These are phyloP conservation scores for Colletotrichum higginsianum DNA, from an alignment of 2,329 filamentous ascomycete genomes.

Conservation along the genomic window DNA sequence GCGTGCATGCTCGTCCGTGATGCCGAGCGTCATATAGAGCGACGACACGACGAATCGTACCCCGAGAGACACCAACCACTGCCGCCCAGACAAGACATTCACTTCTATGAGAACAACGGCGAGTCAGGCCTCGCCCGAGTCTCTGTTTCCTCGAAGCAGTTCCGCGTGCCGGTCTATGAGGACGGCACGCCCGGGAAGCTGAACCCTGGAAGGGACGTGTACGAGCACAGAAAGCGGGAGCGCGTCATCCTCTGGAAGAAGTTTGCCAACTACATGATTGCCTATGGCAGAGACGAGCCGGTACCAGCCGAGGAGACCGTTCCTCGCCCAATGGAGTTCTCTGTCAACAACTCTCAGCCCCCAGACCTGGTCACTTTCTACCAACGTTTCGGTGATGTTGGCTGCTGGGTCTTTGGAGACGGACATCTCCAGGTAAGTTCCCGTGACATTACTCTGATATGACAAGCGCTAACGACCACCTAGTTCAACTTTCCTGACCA, in stretches of 20 bases:
- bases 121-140: slow-evolving; percentile 74
- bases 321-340: slow-evolving; percentile 52
- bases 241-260: slow-evolving; percentile 80
- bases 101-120: slow-evolving; percentile 82
- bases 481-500: slow-evolving; percentile 92
- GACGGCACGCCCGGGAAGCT: slow-evolving; percentile 75
- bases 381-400: slow-evolving; percentile 84
- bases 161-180: slow-evolving; percentile 68
- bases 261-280: slow-evolving; percentile 82
- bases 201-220: slow-evolving; percentile 73
- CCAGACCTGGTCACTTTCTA: slow-evolving; percentile 83
- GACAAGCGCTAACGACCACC: slow-evolving; percentile 45
- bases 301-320: slow-evolving; percentile 62
- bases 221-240: slow-evolving; percentile 76
- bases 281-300: slow-evolving; percentile 80
- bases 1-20: slow-evolving; percentile 80
- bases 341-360: slow-evolving; percentile 50
- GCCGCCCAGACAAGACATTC: slow-evolving; percentile 76
- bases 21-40: slow-evolving; percentile 79
- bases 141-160: slow-evolving; percentile 75
- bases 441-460: neutral
- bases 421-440: slow-evolving; percentile 79
- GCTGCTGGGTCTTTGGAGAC: slow-evolving; percentile 86
- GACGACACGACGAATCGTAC: slow-evolving; percentile 70
- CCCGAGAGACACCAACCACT: slow-evolving; percentile 72